Conservation (phyloP, 2,329 filamentous ascomycete genomes). For the Talaromyces amestolkiae region DNA sequence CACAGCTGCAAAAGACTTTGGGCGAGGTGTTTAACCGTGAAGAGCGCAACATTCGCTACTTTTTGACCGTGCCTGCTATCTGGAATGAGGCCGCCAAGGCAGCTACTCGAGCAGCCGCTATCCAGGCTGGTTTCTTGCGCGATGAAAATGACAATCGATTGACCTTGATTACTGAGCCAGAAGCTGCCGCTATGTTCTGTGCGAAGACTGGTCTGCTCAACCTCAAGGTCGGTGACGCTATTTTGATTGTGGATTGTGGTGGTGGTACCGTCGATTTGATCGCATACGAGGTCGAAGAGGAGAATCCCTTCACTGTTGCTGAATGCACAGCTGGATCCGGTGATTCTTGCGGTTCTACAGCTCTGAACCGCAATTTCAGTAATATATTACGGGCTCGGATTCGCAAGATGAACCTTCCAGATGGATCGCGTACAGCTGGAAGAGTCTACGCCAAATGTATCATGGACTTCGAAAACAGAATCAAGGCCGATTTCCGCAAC, state of each 20-base stretch:
- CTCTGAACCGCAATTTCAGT: constrained; percentile 95
- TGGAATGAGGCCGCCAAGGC: constrained; percentile 99
- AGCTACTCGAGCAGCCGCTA: constrained; percentile 89
- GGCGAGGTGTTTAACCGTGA: constrained; percentile 97
- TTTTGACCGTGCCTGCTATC: constrained; percentile 96
- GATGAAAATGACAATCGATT: constrained; percentile 97
- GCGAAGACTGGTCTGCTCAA: constrained; percentile 95
- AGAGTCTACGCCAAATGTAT: constrained; percentile 99
- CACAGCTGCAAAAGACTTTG: constrained; percentile 90
- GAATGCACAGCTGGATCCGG: constrained; percentile 97
- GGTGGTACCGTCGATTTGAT: constrained; percentile 98
- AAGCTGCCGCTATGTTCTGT: constrained; percentile 95
- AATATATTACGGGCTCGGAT: constrained; percentile 98
- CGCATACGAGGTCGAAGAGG: constrained; percentile 97
- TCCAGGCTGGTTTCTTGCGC: constrained; percentile 92
- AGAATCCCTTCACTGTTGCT: constrained; percentile 92
- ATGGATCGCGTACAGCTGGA: constrained; percentile 94
- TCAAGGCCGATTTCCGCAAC: constrained; percentile 99
- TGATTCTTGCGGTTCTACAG: constrained; percentile 97
- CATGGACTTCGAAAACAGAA: constrained; percentile 99
- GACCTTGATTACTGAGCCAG: constrained; percentile 91
- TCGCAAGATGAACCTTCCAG: constrained; percentile 96
- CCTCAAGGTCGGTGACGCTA: constrained; percentile 97
- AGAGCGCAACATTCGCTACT: constrained; percentile 96
- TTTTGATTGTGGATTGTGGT: constrained; percentile 96